A percentile compares a stretch with the other conserved stretches of the same genome.
Conservation (phyloP, 192 early-diverging fungal species). For the Mortierella hygrophila region DNA sequence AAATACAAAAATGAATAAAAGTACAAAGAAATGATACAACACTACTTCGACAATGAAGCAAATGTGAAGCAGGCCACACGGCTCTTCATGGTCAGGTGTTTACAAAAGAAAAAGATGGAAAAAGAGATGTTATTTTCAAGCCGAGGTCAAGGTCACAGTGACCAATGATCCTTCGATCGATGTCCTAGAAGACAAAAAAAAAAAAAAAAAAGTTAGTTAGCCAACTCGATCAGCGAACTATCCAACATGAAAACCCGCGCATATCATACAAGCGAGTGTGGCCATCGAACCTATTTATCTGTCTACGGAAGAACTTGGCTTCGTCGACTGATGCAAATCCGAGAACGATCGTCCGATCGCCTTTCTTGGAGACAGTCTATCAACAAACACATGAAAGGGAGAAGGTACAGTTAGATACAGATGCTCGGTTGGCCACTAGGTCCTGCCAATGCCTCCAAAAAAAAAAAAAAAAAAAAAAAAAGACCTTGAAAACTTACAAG, state of each 20-base stretch:
- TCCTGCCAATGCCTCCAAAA: too few relatives aligned
- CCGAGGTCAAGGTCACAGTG: slow-evolving; percentile 41
- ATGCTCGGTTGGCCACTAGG: not conserved
- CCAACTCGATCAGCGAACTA: too few relatives aligned
- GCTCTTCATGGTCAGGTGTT: not conserved
- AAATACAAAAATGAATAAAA: too few relatives aligned
- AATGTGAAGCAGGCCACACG: too few relatives aligned
- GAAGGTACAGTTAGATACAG: not conserved
- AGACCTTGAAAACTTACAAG: slow-evolving; percentile 22
- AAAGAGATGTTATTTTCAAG: slow-evolving; percentile 23
- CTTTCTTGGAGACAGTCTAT: slow-evolving; percentile 41
- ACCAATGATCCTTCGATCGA: slow-evolving; percentile 44
- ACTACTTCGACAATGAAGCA: too few relatives aligned
- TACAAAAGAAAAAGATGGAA: not conserved
- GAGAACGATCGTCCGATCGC: slow-evolving; percentile 19
- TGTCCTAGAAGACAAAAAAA: slow-evolving; percentile 21
- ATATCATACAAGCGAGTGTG: not conserved
- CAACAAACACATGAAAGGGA: not conserved
- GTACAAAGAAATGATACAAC: too few relatives aligned
- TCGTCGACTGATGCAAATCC: slow-evolving; percentile 49
- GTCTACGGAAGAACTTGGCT: slow-evolving; percentile 58
- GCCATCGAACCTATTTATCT: slow-evolving; percentile 54
- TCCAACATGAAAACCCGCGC: not conserved
- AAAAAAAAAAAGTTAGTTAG: not conserved
- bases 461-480: too few relatives aligned